phyloP scores from a whole-genome alignment of 306 rosid species.

The Pyrus bretschneideri region DNA sequence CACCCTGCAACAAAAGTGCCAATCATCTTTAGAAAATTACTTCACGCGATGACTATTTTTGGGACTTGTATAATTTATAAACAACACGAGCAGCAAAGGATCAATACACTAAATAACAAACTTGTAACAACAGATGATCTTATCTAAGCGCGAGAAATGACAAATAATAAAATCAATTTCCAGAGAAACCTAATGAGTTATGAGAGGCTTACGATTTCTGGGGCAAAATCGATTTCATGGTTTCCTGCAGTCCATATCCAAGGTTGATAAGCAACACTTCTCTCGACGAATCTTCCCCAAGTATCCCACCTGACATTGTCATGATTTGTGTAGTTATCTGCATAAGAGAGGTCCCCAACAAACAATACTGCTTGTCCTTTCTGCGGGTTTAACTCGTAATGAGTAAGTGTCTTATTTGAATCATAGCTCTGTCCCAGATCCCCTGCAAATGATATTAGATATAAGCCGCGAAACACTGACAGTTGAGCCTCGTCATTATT shows the following conservation, averaged over 20 bases:
- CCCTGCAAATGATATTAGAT: slow-evolving; percentile 28
- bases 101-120: not conserved
- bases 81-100: not conserved
- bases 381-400: slow-evolving; percentile 54
- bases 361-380: slow-evolving; percentile 60
- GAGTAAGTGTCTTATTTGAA: slow-evolving; percentile 69
- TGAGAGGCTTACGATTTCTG: slow-evolving; percentile 53
- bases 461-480: not conserved
- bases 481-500: not conserved
- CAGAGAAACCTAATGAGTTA: not conserved
- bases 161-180: not conserved
- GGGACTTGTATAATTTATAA: not conserved
- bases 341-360: slow-evolving; percentile 86
- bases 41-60: not conserved
- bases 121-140: not conserved
- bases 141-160: not conserved
- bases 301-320: slow-evolving; percentile 79
- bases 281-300: slow-evolving; percentile 81
- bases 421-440: slow-evolving; percentile 89
- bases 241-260: slow-evolving; percentile 98
- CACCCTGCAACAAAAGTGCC: slow-evolving; percentile 39
- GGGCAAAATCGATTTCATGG: slow-evolving; percentile 74
- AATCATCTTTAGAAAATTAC: not conserved
- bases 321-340: slow-evolving; percentile 62
- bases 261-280: slow-evolving; percentile 89